Base-by-base conservation (phyloP, 495 filamentous ascomycete genomes). In the Copromyces sp. region DNA sequence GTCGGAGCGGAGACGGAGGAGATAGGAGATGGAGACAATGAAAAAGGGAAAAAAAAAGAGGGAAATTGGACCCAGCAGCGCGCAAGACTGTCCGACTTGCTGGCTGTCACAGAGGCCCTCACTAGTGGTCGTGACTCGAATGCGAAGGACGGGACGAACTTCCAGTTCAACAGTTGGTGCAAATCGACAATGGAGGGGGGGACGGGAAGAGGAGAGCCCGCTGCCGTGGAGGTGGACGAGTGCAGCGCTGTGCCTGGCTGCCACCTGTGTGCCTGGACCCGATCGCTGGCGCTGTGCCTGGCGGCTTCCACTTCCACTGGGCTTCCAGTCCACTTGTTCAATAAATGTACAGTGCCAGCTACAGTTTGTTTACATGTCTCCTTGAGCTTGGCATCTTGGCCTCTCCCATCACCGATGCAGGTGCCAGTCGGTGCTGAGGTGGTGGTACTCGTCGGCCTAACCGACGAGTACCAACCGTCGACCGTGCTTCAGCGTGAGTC, bases 11-110 rank as follows among this genome's bases (percentile, higher is more conserved):
- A 37, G 29, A 65, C 29, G 53, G 53, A 65, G 14, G 14, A 61
- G 53, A 61, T 35, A 35, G 24, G 53, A 65, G 53, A 65, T 65
- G 20, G 38, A 42, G 65, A 37, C n/a, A 42, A 32, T 24, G 38
- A 70, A 73, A 70, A 70, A 44, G 61, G 45, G 24, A 24, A 24
- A 24, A 61, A 71, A 35, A 68, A 68, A 65, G 39, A 75, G 32
- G 39, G 65, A 42, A 65, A 35, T 75, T 45, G 71, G 72, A 77
- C 73, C 76, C 76, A 77, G 74, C 76, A 75, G 75, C 75, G 75
- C 73, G 75, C 72, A 68, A 74, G 74, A 68, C 74, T 70, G 70
- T 65, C 29, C 53, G 72, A 72, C 39, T 72, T 75, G 75, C 76
- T 76, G 76, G 76, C 72, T 68, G 38, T 71, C 53, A 65, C 53